Base-by-base conservation (phyloP, 2,329 filamentous ascomycete genomes). In the Penicillium crustosum region DNA sequence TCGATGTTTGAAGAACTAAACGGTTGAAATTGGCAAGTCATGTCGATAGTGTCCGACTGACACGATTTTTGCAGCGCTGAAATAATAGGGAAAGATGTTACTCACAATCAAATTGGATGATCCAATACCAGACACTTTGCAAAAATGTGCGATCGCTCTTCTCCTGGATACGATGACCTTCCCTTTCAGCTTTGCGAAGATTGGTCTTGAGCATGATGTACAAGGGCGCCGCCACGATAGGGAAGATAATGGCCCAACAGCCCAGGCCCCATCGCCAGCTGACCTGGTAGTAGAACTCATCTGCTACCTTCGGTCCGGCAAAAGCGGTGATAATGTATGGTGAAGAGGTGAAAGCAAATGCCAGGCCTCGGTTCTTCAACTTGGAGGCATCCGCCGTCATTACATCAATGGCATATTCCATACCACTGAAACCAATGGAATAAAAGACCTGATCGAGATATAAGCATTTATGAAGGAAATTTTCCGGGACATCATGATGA, bases 261-360 rank as follows among this genome's bases (percentile, higher is more conserved):
- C 83, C 85, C 63, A 83, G 86, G 1, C 77, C 83, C 85, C 84
- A 88, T 23, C 82, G 79, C 79, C 81, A 87, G 31, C 79, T 81
- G 25, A 79, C 75, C 0, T 73, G 64, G 41, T 82, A 71, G 62
- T 77, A 78, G 61, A 85, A 82, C 0, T 74, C 72, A 27, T 80
- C 69, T 0, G 80, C 79, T 44, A 84, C 78, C 33, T 74, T 75
- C 0, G 81, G 77, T 10, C 82, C 79, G 49, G 81, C 75, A 69
- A 81, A 88, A 0, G 82, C 81, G 5, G 83, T 85, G 64, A 81
- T 81, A 57, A 89, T 84, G 61, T 83, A 86, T 1, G 87, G 86
- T 0, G 85, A 86, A 3, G 77, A 79, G 9, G 82, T 80, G 59
- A 87, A 82, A 0, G 85, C 85, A 57, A 83, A 82, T 59, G 85